Conservation (phyloP, 805 yeast genomes). For the Kodamaea neixiangensis region DNA sequence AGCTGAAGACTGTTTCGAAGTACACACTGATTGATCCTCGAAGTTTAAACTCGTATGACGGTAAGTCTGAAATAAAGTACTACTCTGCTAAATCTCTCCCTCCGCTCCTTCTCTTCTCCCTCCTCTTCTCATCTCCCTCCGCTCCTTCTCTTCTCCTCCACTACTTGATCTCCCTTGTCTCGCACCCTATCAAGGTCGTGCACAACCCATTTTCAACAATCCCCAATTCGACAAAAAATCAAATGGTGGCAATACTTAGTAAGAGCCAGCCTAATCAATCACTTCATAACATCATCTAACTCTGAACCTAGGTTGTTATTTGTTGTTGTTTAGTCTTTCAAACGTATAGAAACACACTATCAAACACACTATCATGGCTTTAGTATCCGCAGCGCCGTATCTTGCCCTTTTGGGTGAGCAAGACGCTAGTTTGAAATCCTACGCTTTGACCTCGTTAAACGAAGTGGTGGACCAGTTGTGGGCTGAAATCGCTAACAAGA, state of each 20-base stretch:
- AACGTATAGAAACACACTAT: not conserved
- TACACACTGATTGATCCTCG: too few relatives aligned
- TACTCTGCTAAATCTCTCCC: too few relatives aligned
- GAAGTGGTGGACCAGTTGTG: conserved; percentile 85
- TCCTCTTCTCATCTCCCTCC: too few relatives aligned
- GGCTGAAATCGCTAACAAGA: conserved; percentile 94
- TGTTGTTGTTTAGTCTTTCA: not conserved
- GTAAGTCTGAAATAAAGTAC: too few relatives aligned
- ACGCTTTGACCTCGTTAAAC: conserved; percentile 83
- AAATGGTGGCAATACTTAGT: not conserved
- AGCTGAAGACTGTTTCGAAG: too few relatives aligned
- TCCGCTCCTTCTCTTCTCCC: not conserved
- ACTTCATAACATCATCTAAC: not conserved
- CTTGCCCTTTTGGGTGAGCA: conserved; percentile 85
- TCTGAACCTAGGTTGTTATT: not conserved
- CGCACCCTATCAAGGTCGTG: not conserved
- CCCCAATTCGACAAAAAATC: not conserved
- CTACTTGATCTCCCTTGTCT: too few relatives aligned
- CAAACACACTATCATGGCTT: conserved; percentile 43
- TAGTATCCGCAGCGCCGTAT: conserved; percentile 87
- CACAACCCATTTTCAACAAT: not conserved
- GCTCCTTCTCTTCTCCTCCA: not conserved
- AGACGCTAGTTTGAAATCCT: conserved; percentile 73
- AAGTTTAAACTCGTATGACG: too few relatives aligned
- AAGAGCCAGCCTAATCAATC: not conserved